Evolutionary conservation across 2,329 filamentous ascomycete species (phyloP).

Genomic region (Paecilomyces sp.): DNA sequence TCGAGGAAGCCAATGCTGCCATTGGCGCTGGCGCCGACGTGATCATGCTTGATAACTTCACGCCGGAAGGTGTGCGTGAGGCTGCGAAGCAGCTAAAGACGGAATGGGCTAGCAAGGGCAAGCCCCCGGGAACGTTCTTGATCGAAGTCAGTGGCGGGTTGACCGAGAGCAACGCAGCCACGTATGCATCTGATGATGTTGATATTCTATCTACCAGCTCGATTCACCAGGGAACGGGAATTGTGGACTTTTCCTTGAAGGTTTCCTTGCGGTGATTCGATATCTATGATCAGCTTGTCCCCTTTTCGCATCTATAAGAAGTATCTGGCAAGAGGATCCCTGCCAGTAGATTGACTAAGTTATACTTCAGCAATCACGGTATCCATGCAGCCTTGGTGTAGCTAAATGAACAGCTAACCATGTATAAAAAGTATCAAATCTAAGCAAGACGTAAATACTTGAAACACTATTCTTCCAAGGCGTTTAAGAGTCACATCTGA

Average conservation of each 20-base stretch:
- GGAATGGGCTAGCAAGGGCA: slow-evolving; percentile 66
- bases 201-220: slow-evolving; percentile 95
- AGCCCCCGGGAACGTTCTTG: slow-evolving; percentile 58
- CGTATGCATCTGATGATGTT: slow-evolving; percentile 69
- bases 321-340: too few species aligned
- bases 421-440: too few species aligned
- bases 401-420: too few species aligned
- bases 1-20: slow-evolving; percentile 84
- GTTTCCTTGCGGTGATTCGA: slow-evolving; percentile 43
- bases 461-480: too few species aligned
- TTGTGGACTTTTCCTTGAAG: slow-evolving; percentile 95
- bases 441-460: too few species aligned
- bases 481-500: too few species aligned
- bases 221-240: slow-evolving; percentile 90
- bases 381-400: too few species aligned
- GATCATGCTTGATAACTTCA: slow-evolving; percentile 97
- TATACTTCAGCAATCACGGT: too few species aligned
- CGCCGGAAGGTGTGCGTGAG: slow-evolving; percentile 64
- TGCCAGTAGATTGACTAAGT: too few species aligned
- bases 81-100: slow-evolving; percentile 71
- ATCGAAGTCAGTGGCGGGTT: slow-evolving; percentile 90
- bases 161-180: slow-evolving; percentile 72
- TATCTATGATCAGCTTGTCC: background rate
- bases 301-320: too few species aligned
- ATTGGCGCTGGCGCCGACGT: slow-evolving; percentile 87